Conservation (phyloP, 306 rosid species). For the Myrica gale region DNA sequence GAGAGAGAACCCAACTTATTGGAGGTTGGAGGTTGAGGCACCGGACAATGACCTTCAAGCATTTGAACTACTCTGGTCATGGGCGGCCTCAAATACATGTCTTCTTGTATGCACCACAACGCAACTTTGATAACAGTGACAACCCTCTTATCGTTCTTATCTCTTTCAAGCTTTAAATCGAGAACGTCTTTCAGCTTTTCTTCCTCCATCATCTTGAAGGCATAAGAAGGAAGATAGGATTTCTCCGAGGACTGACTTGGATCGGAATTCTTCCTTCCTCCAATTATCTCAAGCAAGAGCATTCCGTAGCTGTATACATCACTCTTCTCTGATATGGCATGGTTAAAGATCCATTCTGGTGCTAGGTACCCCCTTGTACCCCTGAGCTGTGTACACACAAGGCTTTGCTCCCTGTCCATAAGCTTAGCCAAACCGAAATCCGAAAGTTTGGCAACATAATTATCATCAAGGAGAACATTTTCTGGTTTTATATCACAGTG, state of each 20-base stretch:
- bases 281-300: constrained; percentile 41
- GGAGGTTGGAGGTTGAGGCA: constrained; percentile 24
- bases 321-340: constrained; percentile 43
- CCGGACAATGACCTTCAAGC: constrained; percentile 33
- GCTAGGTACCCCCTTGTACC: constrained; percentile 50
- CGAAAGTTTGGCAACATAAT: constrained; percentile 34
- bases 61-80: constrained; percentile 45
- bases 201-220: constrained; percentile 41
- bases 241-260: constrained; percentile 24
- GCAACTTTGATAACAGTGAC: constrained; percentile 30
- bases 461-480: constrained; percentile 42
- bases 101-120: constrained; percentile 42
- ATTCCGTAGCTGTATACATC: constrained; percentile 44
- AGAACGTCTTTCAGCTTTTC: constrained; percentile 43
- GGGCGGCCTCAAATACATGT: constrained; percentile 35
- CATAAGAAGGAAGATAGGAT: constrained; percentile 36
- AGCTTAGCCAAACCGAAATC: constrained; percentile 45
- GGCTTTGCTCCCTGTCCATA: constrained; percentile 33
- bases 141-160: constrained; percentile 41
- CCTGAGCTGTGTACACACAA: constrained; percentile 29
- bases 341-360: constrained; percentile 42
- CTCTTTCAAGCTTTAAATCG: constrained; percentile 46
- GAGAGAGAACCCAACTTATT: constrained; percentile 1
- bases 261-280: constrained; percentile 31
- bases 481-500: constrained; percentile 51